Evolutionary conservation across 805 yeast genomes (phyloP).

Genomic region (Kodamaea laetipori): DNA sequence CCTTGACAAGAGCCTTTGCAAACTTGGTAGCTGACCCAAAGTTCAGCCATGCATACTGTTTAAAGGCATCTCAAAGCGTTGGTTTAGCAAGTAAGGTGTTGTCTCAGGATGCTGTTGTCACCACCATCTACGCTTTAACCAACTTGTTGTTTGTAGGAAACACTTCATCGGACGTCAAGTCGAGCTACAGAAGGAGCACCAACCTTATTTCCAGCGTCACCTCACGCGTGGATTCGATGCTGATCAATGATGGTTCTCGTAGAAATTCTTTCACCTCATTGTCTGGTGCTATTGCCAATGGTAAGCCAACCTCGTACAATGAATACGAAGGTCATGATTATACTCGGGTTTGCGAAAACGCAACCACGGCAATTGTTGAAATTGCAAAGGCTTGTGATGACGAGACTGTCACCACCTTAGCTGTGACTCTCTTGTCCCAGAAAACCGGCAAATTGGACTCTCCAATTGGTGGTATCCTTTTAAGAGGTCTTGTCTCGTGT

Average conservation of each 20-base stretch:
- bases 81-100: constrained; percentile 67
- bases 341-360: constrained; percentile 56
- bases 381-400: constrained; percentile 69
- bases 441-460: constrained; percentile 56
- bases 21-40: constrained; percentile 58
- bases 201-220: constrained; percentile 4
- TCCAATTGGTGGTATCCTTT: constrained; percentile 54
- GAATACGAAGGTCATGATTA: constrained; percentile 24
- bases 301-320: constrained; percentile 2
- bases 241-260: constrained; percentile 5
- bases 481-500: constrained; percentile 63
- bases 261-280: constrained; percentile 10
- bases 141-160: constrained; percentile 66
- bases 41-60: constrained; percentile 49
- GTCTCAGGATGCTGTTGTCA: constrained; percentile 79
- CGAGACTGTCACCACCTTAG: constrained; percentile 70
- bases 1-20: constrained; percentile 48
- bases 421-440: constrained; percentile 81
- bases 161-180: constrained; percentile 5
- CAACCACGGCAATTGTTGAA: constrained; percentile 66
- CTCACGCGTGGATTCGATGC: constrained; percentile 1
- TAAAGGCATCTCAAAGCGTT: constrained; percentile 55
- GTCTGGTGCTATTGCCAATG: background rate
- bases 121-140: constrained; percentile 80
- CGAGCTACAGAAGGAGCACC: constrained; percentile 10